phyloP scores from a whole-genome alignment of 2,329 filamentous ascomycete genomes.

The Pyrenochaeta sp. region DNA sequence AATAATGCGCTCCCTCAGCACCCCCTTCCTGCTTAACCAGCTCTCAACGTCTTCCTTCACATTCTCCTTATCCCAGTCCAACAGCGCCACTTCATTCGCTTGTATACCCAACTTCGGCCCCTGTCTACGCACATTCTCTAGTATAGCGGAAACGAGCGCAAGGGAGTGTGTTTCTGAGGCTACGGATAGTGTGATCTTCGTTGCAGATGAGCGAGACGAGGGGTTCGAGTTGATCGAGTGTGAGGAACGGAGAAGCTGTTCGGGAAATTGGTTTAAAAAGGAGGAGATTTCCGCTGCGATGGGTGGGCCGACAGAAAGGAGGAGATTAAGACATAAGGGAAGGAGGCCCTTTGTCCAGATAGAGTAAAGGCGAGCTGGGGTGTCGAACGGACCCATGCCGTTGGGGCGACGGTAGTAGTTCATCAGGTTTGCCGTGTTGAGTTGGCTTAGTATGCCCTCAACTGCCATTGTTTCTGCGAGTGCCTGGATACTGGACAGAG shows the following conservation, averaged over 20 bases:
- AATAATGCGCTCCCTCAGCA: constrained; percentile 76
- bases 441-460: constrained; percentile 80
- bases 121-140: constrained; percentile 70
- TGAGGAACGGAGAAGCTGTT: constrained; percentile 76
- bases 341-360: constrained; percentile 92
- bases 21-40: constrained; percentile 74
- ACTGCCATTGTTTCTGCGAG: constrained; percentile 91
- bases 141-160: constrained; percentile 75
- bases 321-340: constrained; percentile 86
- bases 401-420: constrained; percentile 75
- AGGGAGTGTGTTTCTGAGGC: constrained; percentile 82
- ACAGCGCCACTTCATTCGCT: constrained; percentile 69
- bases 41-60: constrained; percentile 86
- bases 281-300: constrained; percentile 84
- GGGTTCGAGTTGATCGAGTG: constrained; percentile 70
- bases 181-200: constrained; percentile 74
- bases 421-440: constrained; percentile 81
- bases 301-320: constrained; percentile 80
- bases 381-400: constrained; percentile 80
- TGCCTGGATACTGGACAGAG: constrained; percentile 80
- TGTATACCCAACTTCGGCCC: constrained; percentile 57
- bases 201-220: constrained; percentile 34
- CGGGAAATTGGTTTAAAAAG: constrained; percentile 89
- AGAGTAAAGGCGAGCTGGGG: constrained; percentile 77
- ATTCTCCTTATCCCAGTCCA: constrained; percentile 76